phyloP scores from a whole-genome alignment of 495 filamentous ascomycete genomes.

The Rusavskia elegans region DNA sequence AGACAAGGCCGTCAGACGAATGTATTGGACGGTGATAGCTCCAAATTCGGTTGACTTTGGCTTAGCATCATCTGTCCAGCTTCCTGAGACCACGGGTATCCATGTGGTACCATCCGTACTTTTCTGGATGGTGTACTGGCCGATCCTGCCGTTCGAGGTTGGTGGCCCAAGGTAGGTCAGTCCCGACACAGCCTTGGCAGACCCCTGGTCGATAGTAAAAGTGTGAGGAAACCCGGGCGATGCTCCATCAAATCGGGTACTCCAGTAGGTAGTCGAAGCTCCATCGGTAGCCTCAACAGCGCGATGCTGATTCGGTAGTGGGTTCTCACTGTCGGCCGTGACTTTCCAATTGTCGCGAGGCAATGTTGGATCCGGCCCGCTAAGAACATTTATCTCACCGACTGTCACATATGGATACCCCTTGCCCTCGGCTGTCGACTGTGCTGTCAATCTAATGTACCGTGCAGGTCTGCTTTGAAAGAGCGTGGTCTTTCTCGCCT shows the following conservation, averaged over 20 bases:
- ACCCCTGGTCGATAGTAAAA: neutral
- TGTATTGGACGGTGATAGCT: conserved; percentile 22
- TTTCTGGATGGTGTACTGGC: neutral
- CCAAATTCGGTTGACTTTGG: conserved; percentile 25
- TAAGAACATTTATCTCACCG: neutral
- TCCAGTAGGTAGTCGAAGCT: neutral
- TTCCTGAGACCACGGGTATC: conserved; percentile 25
- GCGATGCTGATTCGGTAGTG: neutral
- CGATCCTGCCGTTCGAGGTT: neutral
- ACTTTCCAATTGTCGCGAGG: neutral
- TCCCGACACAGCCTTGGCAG: neutral
- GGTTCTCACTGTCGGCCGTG: neutral
- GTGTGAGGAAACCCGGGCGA: neutral
- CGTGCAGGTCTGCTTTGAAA: neutral
- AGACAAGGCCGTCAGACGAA: conserved; percentile 19
- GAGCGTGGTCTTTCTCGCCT: neutral
- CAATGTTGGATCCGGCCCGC: neutral
- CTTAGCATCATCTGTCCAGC: conserved; percentile 25
- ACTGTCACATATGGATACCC: neutral
- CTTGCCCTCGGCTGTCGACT: neutral
- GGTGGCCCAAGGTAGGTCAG: neutral
- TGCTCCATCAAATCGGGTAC: neutral
- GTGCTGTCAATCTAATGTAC: neutral
- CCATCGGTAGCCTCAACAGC: neutral
- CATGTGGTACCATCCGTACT: conserved; percentile 24